Base-by-base conservation (phyloP, 2,329 filamentous ascomycete genomes). In the Neofusicoccum parvum region DNA sequence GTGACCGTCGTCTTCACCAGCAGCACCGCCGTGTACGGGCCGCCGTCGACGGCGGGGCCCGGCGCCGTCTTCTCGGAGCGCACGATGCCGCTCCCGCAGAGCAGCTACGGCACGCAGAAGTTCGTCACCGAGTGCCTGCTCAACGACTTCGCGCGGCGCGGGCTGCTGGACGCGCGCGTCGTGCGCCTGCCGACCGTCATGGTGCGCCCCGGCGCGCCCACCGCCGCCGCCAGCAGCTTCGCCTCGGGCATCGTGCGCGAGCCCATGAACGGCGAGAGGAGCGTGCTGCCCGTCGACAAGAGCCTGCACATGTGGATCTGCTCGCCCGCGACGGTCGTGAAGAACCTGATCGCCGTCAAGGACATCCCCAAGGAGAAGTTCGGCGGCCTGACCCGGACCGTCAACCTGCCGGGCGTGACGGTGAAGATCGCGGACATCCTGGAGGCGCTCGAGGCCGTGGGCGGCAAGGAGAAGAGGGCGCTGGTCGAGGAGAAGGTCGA, bases 211-310 rank as follows among this genome's bases (percentile, higher is more conserved):
- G 86, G 86, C 1, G 79, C 77, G 12, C 86, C 86, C 0, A 84
- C 84, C 3, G 81, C 80, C 1, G 86, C 86, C 0, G 86, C 86
- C 20, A 85, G 83, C 3, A 85, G 83, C 0, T 88, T 88, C 69
- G 75, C 87, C n/a, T 86, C 82, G 1, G 86, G 86, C 15, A 87
- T 88, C 77, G 85, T 88, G 66, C 81, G 86, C 36, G 86, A 88
- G 76, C 86, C 86, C 1, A 78, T 88, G 73, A 78, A 81, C n/a
- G 85, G 85, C 23, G 65, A 78, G 66, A 81, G 80, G 69, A 81
- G 77, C 56, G 71, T 80, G 45, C 70, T 86, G 45, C 84, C 83
- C 4, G 75, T 85, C 68, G 73, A 73, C 62, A 73, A 75, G 70
- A 79, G 81, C 48, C 82, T 83, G 58, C 77, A 83, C 68, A 78